phyloP scores from a whole-genome alignment of 768 basidiomycete genomes.

The Brasilioporus rufonigricans region DNA sequence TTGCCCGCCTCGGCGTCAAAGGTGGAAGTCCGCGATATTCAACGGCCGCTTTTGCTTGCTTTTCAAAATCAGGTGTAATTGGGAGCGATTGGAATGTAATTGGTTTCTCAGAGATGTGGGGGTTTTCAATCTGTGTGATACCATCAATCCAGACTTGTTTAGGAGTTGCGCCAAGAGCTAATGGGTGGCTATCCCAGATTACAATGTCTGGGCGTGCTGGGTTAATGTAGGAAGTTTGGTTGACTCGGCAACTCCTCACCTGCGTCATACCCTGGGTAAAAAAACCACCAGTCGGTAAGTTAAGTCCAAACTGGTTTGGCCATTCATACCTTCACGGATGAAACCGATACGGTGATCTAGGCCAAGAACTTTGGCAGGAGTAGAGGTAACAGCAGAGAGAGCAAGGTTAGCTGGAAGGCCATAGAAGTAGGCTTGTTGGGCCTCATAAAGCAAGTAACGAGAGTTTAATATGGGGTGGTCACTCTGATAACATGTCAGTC shows the following conservation, averaged over 20 bases:
- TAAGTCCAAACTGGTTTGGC: not conserved
- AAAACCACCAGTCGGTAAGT: not conserved
- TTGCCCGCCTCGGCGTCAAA: conserved; percentile 42
- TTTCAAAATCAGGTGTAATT: conserved; percentile 58
- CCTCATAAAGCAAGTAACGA: conserved; percentile 55
- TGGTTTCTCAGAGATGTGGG: conserved; percentile 55
- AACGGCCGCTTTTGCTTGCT: conserved; percentile 56
- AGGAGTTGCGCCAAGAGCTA: conserved; percentile 75
- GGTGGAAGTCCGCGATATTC: conserved; percentile 73
- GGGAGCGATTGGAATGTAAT: conserved; percentile 49
- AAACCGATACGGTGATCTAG: conserved; percentile 75
- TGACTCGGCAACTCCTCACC: conserved; percentile 33
- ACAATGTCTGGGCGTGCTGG: conserved; percentile 51
- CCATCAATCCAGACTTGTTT: conserved; percentile 86
- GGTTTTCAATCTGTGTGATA: conserved; percentile 59
- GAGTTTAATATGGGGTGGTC: conserved; percentile 57
- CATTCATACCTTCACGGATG: conserved; percentile 43
- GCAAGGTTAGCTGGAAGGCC: conserved; percentile 66
- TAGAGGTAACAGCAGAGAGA: conserved; percentile 66
- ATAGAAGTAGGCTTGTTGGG: conserved; percentile 67
- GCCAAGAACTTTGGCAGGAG: conserved; percentile 69
- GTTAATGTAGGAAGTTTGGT: not conserved
- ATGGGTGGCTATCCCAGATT: conserved; percentile 75
- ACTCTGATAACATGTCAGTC: conserved; percentile 34
- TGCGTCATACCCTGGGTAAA: conserved; percentile 60